Base-by-base conservation (phyloP, 2,329 filamentous ascomycete genomes). In the Ceratocystis eucalypticola region DNA sequence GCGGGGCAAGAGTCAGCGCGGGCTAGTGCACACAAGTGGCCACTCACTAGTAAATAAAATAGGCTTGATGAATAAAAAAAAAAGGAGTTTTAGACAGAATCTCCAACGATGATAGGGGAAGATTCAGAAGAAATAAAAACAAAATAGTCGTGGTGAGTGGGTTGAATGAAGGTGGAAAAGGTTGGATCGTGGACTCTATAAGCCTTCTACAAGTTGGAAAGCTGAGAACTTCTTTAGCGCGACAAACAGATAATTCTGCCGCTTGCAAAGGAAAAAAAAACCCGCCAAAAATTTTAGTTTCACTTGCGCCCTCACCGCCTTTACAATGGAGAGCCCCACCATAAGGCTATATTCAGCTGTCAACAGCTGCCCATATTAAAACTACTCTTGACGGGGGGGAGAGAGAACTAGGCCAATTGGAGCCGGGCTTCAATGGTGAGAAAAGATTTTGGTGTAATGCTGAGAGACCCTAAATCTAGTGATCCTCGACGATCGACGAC, bases 281-380 rank as follows among this genome's bases (percentile, higher is more conserved):
- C 25, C 62, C 28, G 41, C 66, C 68, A 68, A 69, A 70, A 65
- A 48, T 69, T 69, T 69, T 66, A 66, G 67, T 62, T 67, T 64
- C 53, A 55, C 17, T 67, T 66, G 66, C 66, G 66, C 68, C 45
- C 63, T 65, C 61, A 67, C 66, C 67, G 67, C 67, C 44, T 68
- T 64, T 55, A 28, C 7, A n/a, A 5, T 7, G 15, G 5, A 2
- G 2, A 53, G 62, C 62, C 62, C 62, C 62, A 64, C 62, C 62
- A 53, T 55, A 64, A 64, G 62, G 62, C 62, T 64, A 25, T 8
- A 0, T 5, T 1, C 62, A 64, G 30, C 62, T 28, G 62, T 1
- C 57, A 25, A 5, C 53, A 61, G 64, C 55, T 65, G 55, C 3
- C 37, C 46, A 55, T 55, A 53, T 5, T 41, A 64, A 28, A 37